Evolutionary conservation across 2,329 filamentous ascomycete genomes (phyloP), one percentile per base, ranked within the genome.

Genomic region (Clonostachys rhizophaga): DNA sequence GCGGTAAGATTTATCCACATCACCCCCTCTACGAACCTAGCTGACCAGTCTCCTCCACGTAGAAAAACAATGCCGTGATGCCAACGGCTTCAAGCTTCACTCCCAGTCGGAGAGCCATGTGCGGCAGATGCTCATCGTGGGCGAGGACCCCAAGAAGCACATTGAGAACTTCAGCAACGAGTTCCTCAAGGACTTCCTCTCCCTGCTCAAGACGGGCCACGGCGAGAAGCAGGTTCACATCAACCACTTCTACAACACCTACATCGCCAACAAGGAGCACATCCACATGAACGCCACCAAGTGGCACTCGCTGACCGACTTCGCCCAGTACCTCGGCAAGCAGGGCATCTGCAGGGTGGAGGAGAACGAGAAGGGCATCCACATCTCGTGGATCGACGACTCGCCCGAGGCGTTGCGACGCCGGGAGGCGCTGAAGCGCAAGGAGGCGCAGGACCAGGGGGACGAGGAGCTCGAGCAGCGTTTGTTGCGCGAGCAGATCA

Each of bases 181-280:
- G 55, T 99, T 99, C 64, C 71, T 87, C 52, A 78, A 79, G 49
- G 89, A 95, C 60, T 96, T 96, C 57, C 53, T 95, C 2, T 74
- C 82, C 48, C 74, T 94, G 3, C 74, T 99, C 7, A 79, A 83
- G 48, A 96, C 91, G 1, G 81, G 85, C 0, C 94, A 99, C 59
- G 90, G 91, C 52, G 91, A 96, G 67, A 99, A 99, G 66, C 80
- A 83, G 57, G 84, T 97, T 2, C 80, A 91, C 34, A 81, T 91
- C 45, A 99, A 99, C 60, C 84, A 89, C 51, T 97, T 97, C 65
- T 99, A 99, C 68, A 90, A 97, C 63, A 86, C 91, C 35, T 94
- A 95, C 58, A 96, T 97, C 55, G 78, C 83, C 14, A 86, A 92
- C 55, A 91, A 91, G 65, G 79, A 90, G 58, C 92, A 97, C 62